Evolutionary conservation across 306 rosid species (phyloP).

Genomic region (Lathyrus tuberosus): DNA sequence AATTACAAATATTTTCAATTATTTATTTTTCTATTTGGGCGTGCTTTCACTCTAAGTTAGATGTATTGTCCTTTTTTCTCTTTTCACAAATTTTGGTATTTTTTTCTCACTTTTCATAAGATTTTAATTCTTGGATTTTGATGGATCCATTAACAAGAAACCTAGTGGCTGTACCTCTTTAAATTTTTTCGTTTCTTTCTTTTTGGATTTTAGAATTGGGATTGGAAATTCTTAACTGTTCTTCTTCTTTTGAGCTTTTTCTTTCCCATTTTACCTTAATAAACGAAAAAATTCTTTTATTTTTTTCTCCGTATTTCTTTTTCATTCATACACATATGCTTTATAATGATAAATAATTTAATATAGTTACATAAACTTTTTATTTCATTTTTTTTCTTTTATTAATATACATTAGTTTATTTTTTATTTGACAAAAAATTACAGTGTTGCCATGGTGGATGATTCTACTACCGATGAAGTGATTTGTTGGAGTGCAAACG

Average conservation of each 20-base stretch:
- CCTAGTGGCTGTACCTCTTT: constrained; percentile 35
- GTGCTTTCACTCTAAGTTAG: background rate
- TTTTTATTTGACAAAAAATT: background rate
- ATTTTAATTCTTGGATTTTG: constrained; percentile 59
- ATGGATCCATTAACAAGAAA: constrained; percentile 22
- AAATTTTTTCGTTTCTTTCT: constrained; percentile 65
- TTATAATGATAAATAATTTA: background rate
- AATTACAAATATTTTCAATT: no score
- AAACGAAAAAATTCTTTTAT: background rate
- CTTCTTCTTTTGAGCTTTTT: constrained; percentile 74
- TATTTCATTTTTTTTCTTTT: background rate
- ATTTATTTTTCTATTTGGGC: no score
- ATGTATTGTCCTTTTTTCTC: background rate
- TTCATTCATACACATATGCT: background rate
- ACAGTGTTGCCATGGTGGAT: constrained; percentile 55
- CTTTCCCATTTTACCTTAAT: background rate
- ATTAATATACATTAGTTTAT: background rate
- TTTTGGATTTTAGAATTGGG: constrained; percentile 93
- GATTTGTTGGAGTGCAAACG: constrained; percentile 75
- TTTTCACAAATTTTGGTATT: constrained; percentile 64
- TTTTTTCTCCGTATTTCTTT: background rate
- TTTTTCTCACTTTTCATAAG: constrained; percentile 24
- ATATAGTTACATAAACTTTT: background rate
- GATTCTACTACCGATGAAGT: constrained; percentile 65
- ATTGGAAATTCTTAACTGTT: constrained; percentile 93